A percentile compares a stretch with the other conserved stretches of the same genome.
Evolutionary conservation across 371 early-diverging fungal genomes (phyloP).

Genomic region (Apophysomyces trapeziformis): DNA sequence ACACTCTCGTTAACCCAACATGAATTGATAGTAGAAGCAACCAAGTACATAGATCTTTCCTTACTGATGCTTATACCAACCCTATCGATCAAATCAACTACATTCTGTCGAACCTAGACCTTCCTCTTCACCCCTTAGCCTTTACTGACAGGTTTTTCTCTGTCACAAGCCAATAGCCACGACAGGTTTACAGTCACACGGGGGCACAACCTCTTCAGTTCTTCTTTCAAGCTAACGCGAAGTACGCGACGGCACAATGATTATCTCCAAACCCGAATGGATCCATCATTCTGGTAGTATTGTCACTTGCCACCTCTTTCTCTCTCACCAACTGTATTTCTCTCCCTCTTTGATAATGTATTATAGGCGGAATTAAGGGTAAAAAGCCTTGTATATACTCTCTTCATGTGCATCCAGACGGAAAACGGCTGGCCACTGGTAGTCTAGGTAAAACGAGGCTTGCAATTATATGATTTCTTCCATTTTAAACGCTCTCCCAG

Average conservation of each 20-base stretch:
- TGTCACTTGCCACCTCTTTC: background rate
- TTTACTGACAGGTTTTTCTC: slow-evolving; percentile 8
- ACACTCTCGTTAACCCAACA: background rate
- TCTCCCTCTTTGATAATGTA: slow-evolving; percentile 1
- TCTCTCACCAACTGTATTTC: background rate
- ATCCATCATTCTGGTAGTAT: slow-evolving; percentile 27
- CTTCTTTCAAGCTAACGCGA: slow-evolving; percentile 7
- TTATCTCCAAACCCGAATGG: slow-evolving; percentile 32
- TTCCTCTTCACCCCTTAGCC: background rate
- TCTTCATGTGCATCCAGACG: slow-evolving; percentile 84
- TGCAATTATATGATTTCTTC: background rate
- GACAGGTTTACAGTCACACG: slow-evolving; percentile 8
- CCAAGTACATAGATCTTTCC: background rate
- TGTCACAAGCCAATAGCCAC: slow-evolving; percentile 8
- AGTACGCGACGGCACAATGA: slow-evolving; percentile 23
- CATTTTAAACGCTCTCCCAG: slow-evolving; percentile 39
- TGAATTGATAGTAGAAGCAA: background rate
- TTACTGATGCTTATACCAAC: background rate
- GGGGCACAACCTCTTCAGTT: slow-evolving; percentile 8
- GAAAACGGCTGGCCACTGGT: slow-evolving; percentile 85
- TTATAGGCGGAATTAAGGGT: slow-evolving; percentile 48
- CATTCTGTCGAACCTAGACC: background rate
- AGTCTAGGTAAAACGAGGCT: slow-evolving; percentile 67
- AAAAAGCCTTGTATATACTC: slow-evolving; percentile 84
- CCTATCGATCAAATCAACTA: background rate